phyloP scores from a whole-genome alignment of 805 yeast species.

The Saccharomycopsis fodiens region DNA sequence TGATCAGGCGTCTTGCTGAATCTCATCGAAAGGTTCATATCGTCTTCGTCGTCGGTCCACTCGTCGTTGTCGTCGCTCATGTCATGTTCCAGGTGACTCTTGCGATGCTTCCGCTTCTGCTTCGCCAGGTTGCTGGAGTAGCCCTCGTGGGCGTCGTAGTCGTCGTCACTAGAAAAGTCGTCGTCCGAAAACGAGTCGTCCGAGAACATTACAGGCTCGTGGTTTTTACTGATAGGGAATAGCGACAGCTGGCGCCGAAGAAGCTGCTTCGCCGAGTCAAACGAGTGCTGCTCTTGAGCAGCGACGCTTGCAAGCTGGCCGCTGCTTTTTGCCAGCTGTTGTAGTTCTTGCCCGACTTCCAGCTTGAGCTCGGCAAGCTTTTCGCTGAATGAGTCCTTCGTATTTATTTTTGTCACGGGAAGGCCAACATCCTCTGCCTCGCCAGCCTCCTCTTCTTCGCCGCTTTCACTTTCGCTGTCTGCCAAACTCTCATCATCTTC shows the following conservation, averaged over 20 bases:
- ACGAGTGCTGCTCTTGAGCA: slow-evolving; percentile 1
- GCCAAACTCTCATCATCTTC: slow-evolving; percentile 4
- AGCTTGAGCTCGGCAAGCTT: slow-evolving; percentile 12
- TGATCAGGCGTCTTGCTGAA: slow-evolving; percentile 1
- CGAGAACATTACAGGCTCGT: slow-evolving; percentile 13
- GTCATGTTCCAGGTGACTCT: not conserved
- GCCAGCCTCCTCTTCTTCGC: slow-evolving; percentile 2
- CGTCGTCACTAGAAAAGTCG: slow-evolving; percentile 10
- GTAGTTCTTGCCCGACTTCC: slow-evolving; percentile 5
- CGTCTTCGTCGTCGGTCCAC: slow-evolving; percentile 20
- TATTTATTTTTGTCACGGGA: slow-evolving; percentile 14
- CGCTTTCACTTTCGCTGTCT: slow-evolving; percentile 2
- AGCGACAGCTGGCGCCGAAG: slow-evolving; percentile 14
- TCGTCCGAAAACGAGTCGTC: slow-evolving; percentile 17
- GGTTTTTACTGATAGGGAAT: slow-evolving; percentile 7
- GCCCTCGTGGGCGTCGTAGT: slow-evolving; percentile 3
- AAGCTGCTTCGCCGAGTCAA: slow-evolving; percentile 5
- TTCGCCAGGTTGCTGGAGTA: not conserved
- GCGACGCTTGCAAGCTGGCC: not conserved
- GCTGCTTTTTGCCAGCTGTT: not conserved
- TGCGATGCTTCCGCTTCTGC: not conserved
- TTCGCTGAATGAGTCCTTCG: slow-evolving; percentile 18
- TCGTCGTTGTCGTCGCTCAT: slow-evolving; percentile 15
- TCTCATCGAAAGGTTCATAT: slow-evolving; percentile 1
- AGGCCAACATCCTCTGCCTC: slow-evolving; percentile 1